These are phyloP conservation scores for Rhodotorula paludigena DNA, from an alignment of 768 basidiomycete genomes.

Conservation along the genomic window DNA sequence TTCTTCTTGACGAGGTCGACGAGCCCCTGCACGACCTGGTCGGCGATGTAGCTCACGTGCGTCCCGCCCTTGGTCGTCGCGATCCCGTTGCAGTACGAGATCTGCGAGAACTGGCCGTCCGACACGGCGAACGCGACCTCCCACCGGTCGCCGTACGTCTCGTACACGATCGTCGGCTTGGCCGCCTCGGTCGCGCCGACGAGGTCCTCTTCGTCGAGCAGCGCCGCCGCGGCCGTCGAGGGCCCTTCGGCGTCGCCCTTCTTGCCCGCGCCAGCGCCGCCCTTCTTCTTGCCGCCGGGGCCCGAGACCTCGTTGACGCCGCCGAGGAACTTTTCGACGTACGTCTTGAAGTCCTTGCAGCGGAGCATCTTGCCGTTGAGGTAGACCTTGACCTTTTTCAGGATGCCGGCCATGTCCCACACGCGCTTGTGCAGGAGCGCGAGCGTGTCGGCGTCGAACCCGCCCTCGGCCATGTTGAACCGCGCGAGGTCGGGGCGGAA, in stretches of 20 bases:
- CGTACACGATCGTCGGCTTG: constrained; percentile 77
- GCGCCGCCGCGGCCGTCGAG: constrained; percentile 4
- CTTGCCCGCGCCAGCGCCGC: not conserved
- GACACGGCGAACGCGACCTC: constrained; percentile 92
- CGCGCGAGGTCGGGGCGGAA: constrained; percentile 87
- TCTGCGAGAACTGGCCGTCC: constrained; percentile 84
- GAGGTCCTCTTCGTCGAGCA: constrained; percentile 22
- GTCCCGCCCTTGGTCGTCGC: constrained; percentile 94
- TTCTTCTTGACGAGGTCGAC: constrained; percentile 83
- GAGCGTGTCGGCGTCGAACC: constrained; percentile 84
- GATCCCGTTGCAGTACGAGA: constrained; percentile 97
- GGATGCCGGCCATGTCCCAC: constrained; percentile 93
- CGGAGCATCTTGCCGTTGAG: constrained; percentile 81
- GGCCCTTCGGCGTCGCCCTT: not conserved
- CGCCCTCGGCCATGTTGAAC: constrained; percentile 64
- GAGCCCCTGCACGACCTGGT: constrained; percentile 81
- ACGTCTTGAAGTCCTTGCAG: constrained; percentile 92
- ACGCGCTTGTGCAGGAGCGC: constrained; percentile 86
- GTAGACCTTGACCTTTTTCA: constrained; percentile 85
- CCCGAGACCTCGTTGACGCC: constrained; percentile 62
- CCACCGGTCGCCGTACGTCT: constrained; percentile 76
- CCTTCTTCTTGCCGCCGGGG: constrained; percentile 53
- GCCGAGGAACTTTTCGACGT: constrained; percentile 87
- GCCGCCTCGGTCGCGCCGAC: constrained; percentile 47
- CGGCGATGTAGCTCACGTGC: constrained; percentile 76